Percentiles rank a stretch among this genome's conserved stretches.
These are phyloP conservation scores for Hydrangea macrophylla DNA, from an alignment of 148 eudicot species.

Conservation along the genomic window DNA sequence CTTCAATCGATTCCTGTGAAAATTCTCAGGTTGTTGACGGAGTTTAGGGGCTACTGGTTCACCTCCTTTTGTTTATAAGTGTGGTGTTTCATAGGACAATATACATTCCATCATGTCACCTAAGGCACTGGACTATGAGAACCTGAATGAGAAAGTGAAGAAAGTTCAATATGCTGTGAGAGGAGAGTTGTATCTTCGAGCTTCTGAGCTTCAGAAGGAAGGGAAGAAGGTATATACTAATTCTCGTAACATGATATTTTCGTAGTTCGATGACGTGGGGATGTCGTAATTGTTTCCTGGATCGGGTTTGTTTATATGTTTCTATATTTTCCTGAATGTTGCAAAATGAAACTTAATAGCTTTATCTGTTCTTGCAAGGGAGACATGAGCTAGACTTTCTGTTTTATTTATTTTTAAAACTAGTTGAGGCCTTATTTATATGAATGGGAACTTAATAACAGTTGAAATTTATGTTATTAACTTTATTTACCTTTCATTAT, in stretches of 20 bases:
- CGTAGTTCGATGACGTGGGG: neutral
- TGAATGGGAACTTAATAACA: neutral
- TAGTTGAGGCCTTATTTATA: neutral
- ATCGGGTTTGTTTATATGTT: neutral
- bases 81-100: constrained; percentile 1
- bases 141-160: constrained; percentile 91
- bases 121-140: constrained; percentile 74
- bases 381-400: neutral
- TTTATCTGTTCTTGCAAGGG: neutral
- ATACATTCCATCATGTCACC: constrained; percentile 53
- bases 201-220: constrained; percentile 97
- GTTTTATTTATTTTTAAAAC: neutral
- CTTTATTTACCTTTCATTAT: neutral
- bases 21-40: constrained; percentile 31
- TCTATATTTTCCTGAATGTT: neutral
- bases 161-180: constrained; percentile 95
- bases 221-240: constrained; percentile 74
- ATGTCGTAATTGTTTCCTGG: neutral
- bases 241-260: neutral
- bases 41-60: constrained; percentile 13
- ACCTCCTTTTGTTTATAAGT: neutral
- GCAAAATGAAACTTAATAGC: neutral
- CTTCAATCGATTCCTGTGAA: neutral
- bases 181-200: constrained; percentile 98
- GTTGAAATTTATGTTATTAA: neutral